Evolutionary conservation across 805 yeast species (phyloP), one percentile per base, ranked within the genome.

Genomic region (Starmerella powellii): DNA sequence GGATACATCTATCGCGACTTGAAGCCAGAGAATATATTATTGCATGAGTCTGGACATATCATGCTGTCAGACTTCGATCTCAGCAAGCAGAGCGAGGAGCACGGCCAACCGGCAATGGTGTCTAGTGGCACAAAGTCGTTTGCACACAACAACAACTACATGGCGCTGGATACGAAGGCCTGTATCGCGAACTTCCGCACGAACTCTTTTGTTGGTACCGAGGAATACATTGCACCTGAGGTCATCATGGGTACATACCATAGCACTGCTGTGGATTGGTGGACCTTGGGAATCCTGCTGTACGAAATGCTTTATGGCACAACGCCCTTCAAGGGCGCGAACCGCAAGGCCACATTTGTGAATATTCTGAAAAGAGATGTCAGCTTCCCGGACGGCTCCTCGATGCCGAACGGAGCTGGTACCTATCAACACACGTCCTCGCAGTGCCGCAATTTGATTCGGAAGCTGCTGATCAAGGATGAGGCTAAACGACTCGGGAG

Each of bases 181-280:
- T 88, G 96, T 55, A 85, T 86, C 34, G 95, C 88, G 57, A 95
- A 95, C 11, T 91, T 93, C 63, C 70, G 97, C 55, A 91, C 99
- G 1, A 93, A 91, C 61, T 87, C 97, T 1, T 91, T 91, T 67
- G 99, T 91, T 28, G 99, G 99, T 1, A 91, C 99, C 0, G 99
- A 91, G 58, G 99, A 91, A 59, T 91, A 91, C 60, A 86, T 91
- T 55, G 97, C 99, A 0, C 99, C 99, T 0, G 99, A 91, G 57
- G 98, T 91, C 4, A 91, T 91, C 41, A 69, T 91, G 59, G 97
- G 97, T 1, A 83, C 87, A 53, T 98, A 98, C 2, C 99, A 91
- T 56, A 88, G 97, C 1, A 80, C 88, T 6, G 95, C 97, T 0
- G 98, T 91, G 15, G 99, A 91, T 61, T 91, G 98, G 98, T 91